Evolutionary conservation across 2,329 filamentous ascomycete species (phyloP).

Genomic region (Fusarium nematophilum): DNA sequence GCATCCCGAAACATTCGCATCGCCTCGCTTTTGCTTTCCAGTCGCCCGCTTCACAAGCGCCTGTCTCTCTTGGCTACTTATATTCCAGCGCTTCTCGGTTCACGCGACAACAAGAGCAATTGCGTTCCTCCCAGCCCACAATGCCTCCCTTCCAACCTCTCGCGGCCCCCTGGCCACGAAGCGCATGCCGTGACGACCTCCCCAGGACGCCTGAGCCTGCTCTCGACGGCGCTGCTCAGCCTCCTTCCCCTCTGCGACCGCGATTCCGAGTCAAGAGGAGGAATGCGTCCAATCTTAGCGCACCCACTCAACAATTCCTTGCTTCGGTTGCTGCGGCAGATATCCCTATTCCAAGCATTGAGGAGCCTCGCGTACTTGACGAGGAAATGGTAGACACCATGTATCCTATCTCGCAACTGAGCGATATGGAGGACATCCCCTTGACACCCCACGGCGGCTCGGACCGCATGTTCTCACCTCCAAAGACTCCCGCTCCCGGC

Average conservation of each 20-base stretch:
- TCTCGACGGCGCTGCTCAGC: constrained; percentile 49
- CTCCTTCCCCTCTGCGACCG: constrained; percentile 63
- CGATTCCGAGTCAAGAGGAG: constrained; percentile 68
- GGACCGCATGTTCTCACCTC: constrained; percentile 62
- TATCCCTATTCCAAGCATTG: constrained; percentile 73
- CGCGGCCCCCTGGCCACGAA: constrained; percentile 57
- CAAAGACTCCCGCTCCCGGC: constrained; percentile 68
- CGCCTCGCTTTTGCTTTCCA: constrained; percentile 29
- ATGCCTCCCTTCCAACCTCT: constrained; percentile 62
- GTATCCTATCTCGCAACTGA: constrained; percentile 50
- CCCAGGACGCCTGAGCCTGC: constrained; percentile 66
- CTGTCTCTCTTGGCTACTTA: constrained; percentile 28
- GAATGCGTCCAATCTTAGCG: constrained; percentile 62
- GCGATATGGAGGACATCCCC: constrained; percentile 48
- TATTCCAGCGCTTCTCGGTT: constrained; percentile 18
- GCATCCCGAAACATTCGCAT: constrained; percentile 37
- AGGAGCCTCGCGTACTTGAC: constrained; percentile 62
- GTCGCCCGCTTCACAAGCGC: neutral
- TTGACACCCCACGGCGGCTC: constrained; percentile 47
- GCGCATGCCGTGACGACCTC: constrained; percentile 53
- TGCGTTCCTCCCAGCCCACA: constrained; percentile 40
- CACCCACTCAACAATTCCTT: constrained; percentile 74
- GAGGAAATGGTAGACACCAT: constrained; percentile 56
- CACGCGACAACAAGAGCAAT: constrained; percentile 26
- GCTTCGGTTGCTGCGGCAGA: constrained; percentile 74